phyloP scores from a whole-genome alignment of 192 early-diverging fungal species.

The Podila minutissima region DNA sequence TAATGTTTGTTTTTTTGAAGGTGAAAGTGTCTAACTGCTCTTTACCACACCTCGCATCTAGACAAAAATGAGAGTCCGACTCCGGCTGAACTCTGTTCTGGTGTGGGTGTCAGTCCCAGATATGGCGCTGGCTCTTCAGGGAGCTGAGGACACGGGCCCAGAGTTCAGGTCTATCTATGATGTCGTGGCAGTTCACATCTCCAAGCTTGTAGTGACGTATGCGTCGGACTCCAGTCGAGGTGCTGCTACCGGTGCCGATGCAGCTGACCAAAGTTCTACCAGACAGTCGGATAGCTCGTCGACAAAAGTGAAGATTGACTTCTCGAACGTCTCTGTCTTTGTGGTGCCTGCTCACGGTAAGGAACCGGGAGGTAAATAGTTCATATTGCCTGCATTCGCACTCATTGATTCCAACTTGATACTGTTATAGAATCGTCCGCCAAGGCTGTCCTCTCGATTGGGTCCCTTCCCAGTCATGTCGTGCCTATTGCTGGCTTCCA shows the following conservation, averaged over 20 bases:
- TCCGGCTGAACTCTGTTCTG: constrained; percentile 40
- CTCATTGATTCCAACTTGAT: constrained; percentile 33
- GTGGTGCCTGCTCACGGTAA: constrained; percentile 36
- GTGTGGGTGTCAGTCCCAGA: constrained; percentile 44
- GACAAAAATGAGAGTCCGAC: constrained; percentile 21
- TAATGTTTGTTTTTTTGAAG: background rate
- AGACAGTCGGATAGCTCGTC: background rate
- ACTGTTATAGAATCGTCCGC: constrained; percentile 20
- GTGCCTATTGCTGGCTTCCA: constrained; percentile 21
- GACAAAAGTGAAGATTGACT: constrained; percentile 28
- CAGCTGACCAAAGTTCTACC: background rate
- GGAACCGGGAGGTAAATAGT: constrained; percentile 13
- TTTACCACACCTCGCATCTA: background rate
- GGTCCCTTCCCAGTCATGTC: constrained; percentile 20
- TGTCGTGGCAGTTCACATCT: constrained; percentile 27
- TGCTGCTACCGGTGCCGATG: background rate
- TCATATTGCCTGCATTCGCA: background rate
- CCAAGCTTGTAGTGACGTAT: constrained; percentile 27
- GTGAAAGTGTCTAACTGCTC: too few relatives aligned
- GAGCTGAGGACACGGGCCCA: constrained; percentile 27
- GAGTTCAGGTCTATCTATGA: constrained; percentile 42
- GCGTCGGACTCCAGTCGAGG: background rate
- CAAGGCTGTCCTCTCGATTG: constrained; percentile 36
- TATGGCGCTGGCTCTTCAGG: constrained; percentile 18
- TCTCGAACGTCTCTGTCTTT: constrained; percentile 29